A percentile compares a stretch with the other conserved stretches of the same genome.
Conservation (phyloP, 208 protist genomes). For the Trypanosoma mega region DNA sequence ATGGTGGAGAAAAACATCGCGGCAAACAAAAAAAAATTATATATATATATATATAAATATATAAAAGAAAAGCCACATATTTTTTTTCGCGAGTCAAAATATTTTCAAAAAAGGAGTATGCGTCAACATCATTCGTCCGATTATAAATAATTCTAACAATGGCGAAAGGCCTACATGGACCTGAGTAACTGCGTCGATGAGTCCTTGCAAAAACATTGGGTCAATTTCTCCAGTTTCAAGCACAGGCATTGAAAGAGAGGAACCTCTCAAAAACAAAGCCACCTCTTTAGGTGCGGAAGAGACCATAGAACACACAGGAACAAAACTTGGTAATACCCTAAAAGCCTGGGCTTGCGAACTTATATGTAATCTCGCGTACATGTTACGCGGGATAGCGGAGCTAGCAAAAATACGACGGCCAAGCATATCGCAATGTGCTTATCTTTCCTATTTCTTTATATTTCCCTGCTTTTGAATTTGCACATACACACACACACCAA, state of each 20-base stretch:
- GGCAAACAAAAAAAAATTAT: no score
- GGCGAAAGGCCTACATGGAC: conserved; percentile 54
- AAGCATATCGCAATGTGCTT: conserved; percentile 40
- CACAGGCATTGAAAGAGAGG: conserved; percentile 14
- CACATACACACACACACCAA: conserved; percentile 3
- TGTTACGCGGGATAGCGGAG: conserved; percentile 56
- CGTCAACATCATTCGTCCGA: conserved; percentile 52
- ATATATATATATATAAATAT: no score
- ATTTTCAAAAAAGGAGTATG: no score
- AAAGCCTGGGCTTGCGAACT: conserved; percentile 54
- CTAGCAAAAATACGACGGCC: conserved; percentile 74
- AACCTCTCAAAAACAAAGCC: conserved; percentile 7
- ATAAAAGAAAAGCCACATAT: no score
- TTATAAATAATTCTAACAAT: conserved; percentile 88
- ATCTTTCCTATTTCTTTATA: conserved; percentile 5
- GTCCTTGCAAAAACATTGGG: conserved; percentile 36
- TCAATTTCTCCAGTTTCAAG: conserved; percentile 34
- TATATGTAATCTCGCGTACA: conserved; percentile 78
- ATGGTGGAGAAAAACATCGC: no score
- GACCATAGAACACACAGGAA: conserved; percentile 32
- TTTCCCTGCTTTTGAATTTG: background rate
- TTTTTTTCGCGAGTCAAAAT: no score
- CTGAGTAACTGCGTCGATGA: conserved; percentile 50
- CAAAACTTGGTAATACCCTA: conserved; percentile 60
- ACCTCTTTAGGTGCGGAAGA: background rate